Evolutionary conservation across 495 filamentous ascomycete species (phyloP).

Genomic region (Chaetomium fimeti): DNA sequence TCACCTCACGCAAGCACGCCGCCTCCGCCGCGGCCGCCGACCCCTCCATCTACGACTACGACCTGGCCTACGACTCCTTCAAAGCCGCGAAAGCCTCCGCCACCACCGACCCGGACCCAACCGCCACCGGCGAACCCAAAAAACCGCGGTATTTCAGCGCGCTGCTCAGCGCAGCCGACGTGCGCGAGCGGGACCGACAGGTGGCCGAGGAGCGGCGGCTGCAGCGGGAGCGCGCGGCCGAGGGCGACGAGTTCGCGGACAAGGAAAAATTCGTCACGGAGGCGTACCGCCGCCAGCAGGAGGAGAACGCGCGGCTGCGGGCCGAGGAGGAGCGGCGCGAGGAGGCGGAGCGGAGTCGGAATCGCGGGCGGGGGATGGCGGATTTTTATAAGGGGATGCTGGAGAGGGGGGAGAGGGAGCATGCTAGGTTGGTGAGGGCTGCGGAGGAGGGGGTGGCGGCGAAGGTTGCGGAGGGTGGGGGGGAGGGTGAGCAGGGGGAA

Average conservation of each 20-base stretch:
- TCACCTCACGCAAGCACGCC: slow-evolving; percentile 55
- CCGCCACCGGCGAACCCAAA: slow-evolving; percentile 43
- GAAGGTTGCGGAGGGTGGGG: slow-evolving; percentile 31
- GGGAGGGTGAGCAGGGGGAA: slow-evolving; percentile 39
- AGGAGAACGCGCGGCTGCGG: slow-evolving; percentile 72
- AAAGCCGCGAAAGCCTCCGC: slow-evolving; percentile 43
- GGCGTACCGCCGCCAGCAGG: slow-evolving; percentile 94
- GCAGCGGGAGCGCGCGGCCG: slow-evolving; percentile 81
- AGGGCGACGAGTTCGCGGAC: slow-evolving; percentile 90
- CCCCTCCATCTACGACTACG: slow-evolving; percentile 74
- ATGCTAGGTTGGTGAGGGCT: slow-evolving; percentile 65
- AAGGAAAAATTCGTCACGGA: slow-evolving; percentile 96
- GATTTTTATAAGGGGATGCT: slow-evolving; percentile 84
- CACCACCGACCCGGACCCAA: slow-evolving; percentile 34
- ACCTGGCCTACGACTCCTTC: slow-evolving; percentile 67
- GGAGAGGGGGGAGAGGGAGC: slow-evolving; percentile 70
- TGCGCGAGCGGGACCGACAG: slow-evolving; percentile 83
- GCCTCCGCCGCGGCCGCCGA: slow-evolving; percentile 60
- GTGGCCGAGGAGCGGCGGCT: slow-evolving; percentile 86
- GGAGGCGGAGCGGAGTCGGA: slow-evolving; percentile 64
- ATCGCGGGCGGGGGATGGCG: slow-evolving; percentile 73
- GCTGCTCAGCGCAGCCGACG: slow-evolving; percentile 74
- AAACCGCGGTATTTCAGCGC: slow-evolving; percentile 81
- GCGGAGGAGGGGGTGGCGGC: slow-evolving; percentile 58
- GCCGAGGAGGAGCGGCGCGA: slow-evolving; percentile 75